These are phyloP conservation scores for Clonostachys byssicola DNA, from an alignment of 2,329 filamentous ascomycete species.

Conservation along the genomic window DNA sequence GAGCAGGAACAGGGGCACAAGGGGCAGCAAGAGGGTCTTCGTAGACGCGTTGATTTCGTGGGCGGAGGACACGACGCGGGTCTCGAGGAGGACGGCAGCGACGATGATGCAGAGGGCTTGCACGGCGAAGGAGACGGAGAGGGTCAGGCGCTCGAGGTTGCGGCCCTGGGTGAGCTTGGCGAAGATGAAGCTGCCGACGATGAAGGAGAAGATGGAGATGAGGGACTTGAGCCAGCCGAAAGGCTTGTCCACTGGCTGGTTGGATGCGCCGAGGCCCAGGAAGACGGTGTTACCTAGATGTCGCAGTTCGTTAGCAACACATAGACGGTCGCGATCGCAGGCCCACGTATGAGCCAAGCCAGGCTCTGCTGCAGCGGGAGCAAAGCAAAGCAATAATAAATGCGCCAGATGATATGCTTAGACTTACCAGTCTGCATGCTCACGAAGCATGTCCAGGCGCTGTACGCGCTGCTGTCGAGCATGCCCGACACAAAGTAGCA, in stretches of 20 bases:
- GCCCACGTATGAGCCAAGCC: not conserved
- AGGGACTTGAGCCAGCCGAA: conserved; percentile 44
- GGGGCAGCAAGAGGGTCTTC: conserved; percentile 12
- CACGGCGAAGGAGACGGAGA: conserved; percentile 43
- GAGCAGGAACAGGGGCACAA: conserved; percentile 23
- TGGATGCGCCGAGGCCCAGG: conserved; percentile 52
- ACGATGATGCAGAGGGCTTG: conserved; percentile 47
- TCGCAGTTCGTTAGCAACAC: not conserved
- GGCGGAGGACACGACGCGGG: conserved; percentile 3
- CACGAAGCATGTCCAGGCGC: conserved; percentile 16
- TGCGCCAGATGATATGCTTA: not conserved
- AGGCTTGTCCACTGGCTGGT: conserved; percentile 43
- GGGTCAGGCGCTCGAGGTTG: conserved; percentile 27
- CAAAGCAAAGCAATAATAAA: not conserved
- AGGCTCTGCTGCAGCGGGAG: not conserved
- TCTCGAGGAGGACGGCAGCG: conserved; percentile 46
- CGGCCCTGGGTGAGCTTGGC: conserved; percentile 15
- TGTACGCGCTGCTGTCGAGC: conserved; percentile 33
- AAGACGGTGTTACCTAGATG: conserved; percentile 57
- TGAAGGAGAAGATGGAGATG: conserved; percentile 47
- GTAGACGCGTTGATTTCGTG: not conserved
- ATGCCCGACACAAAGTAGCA: conserved; percentile 31
- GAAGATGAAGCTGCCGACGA: conserved; percentile 46
- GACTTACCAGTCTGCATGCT: conserved; percentile 30
- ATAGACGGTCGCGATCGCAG: not conserved